phyloP scores from a whole-genome alignment of 2,329 filamentous ascomycete genomes.

The Pseudogymnoascus sp. region DNA sequence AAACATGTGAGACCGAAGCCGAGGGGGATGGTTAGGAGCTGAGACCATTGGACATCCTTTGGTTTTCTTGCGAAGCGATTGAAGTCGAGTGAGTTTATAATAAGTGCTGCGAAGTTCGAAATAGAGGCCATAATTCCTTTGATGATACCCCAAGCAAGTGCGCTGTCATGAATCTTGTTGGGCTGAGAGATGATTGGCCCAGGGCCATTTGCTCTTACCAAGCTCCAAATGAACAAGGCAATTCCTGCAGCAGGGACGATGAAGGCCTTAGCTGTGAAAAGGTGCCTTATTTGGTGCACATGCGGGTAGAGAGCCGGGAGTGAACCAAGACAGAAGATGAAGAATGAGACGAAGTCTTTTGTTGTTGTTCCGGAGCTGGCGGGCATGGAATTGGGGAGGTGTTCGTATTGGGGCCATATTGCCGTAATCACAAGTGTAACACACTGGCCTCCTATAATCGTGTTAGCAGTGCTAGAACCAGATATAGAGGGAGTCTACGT shows the following conservation, averaged over 20 bases:
- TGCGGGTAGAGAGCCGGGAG: slow-evolving; percentile 84
- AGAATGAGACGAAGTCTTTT: slow-evolving; percentile 69
- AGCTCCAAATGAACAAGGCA: slow-evolving; percentile 80
- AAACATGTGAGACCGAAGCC: slow-evolving; percentile 75
- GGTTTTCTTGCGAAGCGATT: slow-evolving; percentile 73
- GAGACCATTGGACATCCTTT: slow-evolving; percentile 69
- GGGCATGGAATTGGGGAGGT: slow-evolving; percentile 60
- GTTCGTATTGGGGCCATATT: slow-evolving; percentile 61
- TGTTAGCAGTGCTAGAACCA: background rate
- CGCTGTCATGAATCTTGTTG: slow-evolving; percentile 54
- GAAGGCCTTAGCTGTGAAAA: slow-evolving; percentile 85
- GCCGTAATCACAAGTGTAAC: slow-evolving; percentile 82
- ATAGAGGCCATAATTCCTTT: slow-evolving; percentile 83
- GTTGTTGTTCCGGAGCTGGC: slow-evolving; percentile 62
- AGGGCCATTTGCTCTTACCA: slow-evolving; percentile 72
- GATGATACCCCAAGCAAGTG: slow-evolving; percentile 73
- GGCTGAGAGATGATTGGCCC: slow-evolving; percentile 73
- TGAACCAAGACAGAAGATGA: slow-evolving; percentile 77
- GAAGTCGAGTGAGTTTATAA: slow-evolving; percentile 75
- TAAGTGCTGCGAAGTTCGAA: slow-evolving; percentile 83
- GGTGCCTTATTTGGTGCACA: slow-evolving; percentile 77
- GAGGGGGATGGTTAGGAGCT: slow-evolving; percentile 65
- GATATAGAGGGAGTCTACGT: background rate
- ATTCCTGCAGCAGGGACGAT: slow-evolving; percentile 75
- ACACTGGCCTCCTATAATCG: slow-evolving; percentile 58